Percentiles rank a stretch among this genome's conserved stretches.
Conservation (phyloP, 176 grass and related monocot genomes). For the Bolboschoenus planiculmis region DNA sequence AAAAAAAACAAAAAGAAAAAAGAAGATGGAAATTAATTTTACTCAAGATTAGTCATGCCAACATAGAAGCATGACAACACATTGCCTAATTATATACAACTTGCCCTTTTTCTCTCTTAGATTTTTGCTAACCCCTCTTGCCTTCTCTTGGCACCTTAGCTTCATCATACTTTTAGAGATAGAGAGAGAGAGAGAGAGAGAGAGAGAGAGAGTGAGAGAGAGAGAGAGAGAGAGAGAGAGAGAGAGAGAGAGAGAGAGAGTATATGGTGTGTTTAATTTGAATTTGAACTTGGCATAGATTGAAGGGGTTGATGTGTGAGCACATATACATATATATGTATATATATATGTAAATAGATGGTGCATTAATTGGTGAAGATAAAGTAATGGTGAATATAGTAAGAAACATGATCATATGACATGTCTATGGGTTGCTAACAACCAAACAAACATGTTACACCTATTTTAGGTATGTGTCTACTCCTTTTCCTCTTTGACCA, state of each 20-base stretch:
- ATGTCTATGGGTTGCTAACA: neutral
- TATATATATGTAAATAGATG: neutral
- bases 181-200: neutral
- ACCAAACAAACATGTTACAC: slow-evolving; percentile 16
- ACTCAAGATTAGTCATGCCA: slow-evolving; percentile 45
- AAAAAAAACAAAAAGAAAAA: slow-evolving; percentile 18
- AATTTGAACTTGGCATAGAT: slow-evolving; percentile 17
- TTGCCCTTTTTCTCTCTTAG: slow-evolving; percentile 57
- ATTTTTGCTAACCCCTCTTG: slow-evolving; percentile 41
- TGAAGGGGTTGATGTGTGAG: slow-evolving; percentile 12
- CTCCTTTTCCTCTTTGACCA: slow-evolving; percentile 11
- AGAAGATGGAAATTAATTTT: neutral
- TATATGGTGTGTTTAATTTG: neutral
- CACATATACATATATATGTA: too few relatives aligned
- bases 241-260: neutral
- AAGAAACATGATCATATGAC: slow-evolving; percentile 17
- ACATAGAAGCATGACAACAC: slow-evolving; percentile 70
- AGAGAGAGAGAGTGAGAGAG: neutral
- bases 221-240: neutral
- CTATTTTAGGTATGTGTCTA: slow-evolving; percentile 14
- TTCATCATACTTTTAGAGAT: slow-evolving; percentile 30
- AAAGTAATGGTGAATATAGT: neutral
- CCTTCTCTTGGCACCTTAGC: slow-evolving; percentile 37
- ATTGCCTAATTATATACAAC: slow-evolving; percentile 59
- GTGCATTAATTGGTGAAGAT: neutral